A percentile compares a stretch with the other conserved stretches of the same genome.
These are phyloP conservation scores for Pseudodiploospora longispora DNA, from an alignment of 2,329 filamentous ascomycete species.

Conservation along the genomic window DNA sequence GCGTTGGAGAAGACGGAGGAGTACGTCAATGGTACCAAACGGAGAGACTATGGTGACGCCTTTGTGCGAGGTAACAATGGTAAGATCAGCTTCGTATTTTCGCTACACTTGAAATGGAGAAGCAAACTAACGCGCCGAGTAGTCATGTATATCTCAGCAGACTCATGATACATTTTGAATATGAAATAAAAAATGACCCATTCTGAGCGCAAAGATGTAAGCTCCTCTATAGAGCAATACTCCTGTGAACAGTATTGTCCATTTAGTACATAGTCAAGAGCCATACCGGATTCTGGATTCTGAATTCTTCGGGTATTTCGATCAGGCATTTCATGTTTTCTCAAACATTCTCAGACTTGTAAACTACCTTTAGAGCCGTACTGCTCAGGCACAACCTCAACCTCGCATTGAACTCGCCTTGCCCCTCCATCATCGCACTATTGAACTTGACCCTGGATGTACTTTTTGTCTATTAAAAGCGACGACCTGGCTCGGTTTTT, in stretches of 20 bases:
- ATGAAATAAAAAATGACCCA: not conserved
- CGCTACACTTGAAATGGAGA: not conserved
- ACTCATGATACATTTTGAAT: constrained; percentile 31
- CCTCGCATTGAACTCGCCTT: constrained; percentile 51
- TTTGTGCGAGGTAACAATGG: constrained; percentile 97
- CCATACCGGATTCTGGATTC: too few relatives aligned
- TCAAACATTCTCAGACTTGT: too few relatives aligned
- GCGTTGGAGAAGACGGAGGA: constrained; percentile 93
- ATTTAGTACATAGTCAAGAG: too few relatives aligned
- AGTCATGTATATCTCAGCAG: constrained; percentile 67
- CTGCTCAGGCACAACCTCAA: constrained; percentile 38
- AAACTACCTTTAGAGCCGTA: too few relatives aligned
- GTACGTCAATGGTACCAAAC: constrained; percentile 75
- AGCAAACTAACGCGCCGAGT: constrained; percentile 1
- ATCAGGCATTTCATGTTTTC: too few relatives aligned
- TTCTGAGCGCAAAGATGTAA: too few relatives aligned
- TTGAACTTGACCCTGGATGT: constrained; percentile 44
- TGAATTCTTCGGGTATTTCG: too few relatives aligned
- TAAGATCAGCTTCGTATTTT: constrained; percentile 28
- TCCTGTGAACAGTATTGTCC: too few relatives aligned
- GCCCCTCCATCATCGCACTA: constrained; percentile 41
- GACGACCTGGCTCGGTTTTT: constrained; percentile 61
- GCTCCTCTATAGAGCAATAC: too few relatives aligned
- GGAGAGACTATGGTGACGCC: constrained; percentile 82
- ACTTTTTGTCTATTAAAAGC: constrained; percentile 43